Evolutionary conservation across 176 grass and related monocot species (phyloP), one percentile per base, ranked within the genome.

Genomic region (Eleusine coracana): DNA sequence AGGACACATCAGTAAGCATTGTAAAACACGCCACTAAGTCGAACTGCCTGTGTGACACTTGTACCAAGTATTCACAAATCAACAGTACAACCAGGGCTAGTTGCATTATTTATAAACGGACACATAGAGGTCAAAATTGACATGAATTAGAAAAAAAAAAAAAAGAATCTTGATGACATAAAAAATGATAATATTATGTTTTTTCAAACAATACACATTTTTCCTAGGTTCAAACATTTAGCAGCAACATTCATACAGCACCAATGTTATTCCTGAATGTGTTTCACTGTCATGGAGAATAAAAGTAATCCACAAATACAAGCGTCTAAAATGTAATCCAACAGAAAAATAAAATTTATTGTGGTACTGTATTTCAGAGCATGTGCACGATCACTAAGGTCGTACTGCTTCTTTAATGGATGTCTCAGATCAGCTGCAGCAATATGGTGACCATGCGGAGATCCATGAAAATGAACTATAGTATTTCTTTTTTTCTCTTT

Each of bases 1-100:
- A 55, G 14, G 75, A 6, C 41, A 29, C 56, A 7, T 20, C 76
- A 55, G 44, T 66, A 49, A 72, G n/a, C 58, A 81, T 38, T 29
- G 8, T 8, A 71, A 71, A 29, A 59, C 0, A 14, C 45, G 67
- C 15, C 48, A 70, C 0, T 10, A 41, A 31, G 23, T 72, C 15
- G 28, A 59, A 70, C 18, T 46, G 64, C 46, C 18, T 23, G 9
- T 54, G 11, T 55, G 58, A 37, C 55, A 78, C 46, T 87, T 77
- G 65, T 71, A 78, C 56, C 27, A 83, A 83, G 13, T n/a, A 71
- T 73, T 60, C 25, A 10, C 7, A 54, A 66, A 77, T 77, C 54
- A 44, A 65, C 7, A 41, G 12, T 71, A 64, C 71, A 44, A 78
- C 4, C 12, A 48, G 34, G 40, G 13, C 37, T 71, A 65, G 5